These are phyloP conservation scores for Coniochaeta sp. DNA, from an alignment of 2,329 filamentous ascomycete species.

Conservation along the genomic window DNA sequence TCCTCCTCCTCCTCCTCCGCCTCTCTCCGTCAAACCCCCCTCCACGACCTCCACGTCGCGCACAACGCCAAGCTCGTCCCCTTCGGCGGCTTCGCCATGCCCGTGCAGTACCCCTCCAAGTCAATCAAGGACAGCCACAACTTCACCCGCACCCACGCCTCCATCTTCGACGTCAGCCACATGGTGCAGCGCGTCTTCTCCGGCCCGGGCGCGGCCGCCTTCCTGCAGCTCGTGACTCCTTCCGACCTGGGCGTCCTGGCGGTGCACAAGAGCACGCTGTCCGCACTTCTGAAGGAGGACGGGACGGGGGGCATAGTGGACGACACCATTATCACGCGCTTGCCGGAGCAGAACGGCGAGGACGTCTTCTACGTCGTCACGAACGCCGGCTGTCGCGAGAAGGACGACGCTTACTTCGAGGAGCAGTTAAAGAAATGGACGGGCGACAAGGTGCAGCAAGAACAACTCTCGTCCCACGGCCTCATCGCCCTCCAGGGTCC, in stretches of 20 bases:
- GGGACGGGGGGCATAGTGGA: constrained; percentile 86
- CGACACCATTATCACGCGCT: constrained; percentile 81
- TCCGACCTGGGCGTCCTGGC: constrained; percentile 59
- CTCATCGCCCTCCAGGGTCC: constrained; percentile 89
- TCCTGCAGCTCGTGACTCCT: constrained; percentile 81
- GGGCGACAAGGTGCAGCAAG: constrained; percentile 42
- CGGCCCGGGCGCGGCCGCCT: constrained; percentile 71
- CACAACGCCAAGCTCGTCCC: constrained; percentile 90
- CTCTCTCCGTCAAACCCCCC: constrained; percentile 23
- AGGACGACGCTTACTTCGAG: constrained; percentile 73
- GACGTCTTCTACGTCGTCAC: constrained; percentile 87
- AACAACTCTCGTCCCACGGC: constrained; percentile 64
- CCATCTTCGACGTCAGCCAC: constrained; percentile 92
- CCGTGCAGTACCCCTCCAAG: constrained; percentile 75
- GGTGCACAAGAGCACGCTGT: constrained; percentile 69
- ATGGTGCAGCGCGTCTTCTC: constrained; percentile 89
- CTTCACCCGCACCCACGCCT: constrained; percentile 82
- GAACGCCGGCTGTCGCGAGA: constrained; percentile 86
- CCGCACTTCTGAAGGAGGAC: constrained; percentile 70
- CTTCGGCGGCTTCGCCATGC: constrained; percentile 93
- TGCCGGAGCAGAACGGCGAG: constrained; percentile 32
- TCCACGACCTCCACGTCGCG: constrained; percentile 40
- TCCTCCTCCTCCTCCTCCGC: constrained; percentile 13
- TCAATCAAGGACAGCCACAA: constrained; percentile 79
- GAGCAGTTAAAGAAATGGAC: constrained; percentile 51